Evolutionary conservation across 2,329 filamentous ascomycete genomes (phyloP).

Genomic region (Plenodomus lindquistii): DNA sequence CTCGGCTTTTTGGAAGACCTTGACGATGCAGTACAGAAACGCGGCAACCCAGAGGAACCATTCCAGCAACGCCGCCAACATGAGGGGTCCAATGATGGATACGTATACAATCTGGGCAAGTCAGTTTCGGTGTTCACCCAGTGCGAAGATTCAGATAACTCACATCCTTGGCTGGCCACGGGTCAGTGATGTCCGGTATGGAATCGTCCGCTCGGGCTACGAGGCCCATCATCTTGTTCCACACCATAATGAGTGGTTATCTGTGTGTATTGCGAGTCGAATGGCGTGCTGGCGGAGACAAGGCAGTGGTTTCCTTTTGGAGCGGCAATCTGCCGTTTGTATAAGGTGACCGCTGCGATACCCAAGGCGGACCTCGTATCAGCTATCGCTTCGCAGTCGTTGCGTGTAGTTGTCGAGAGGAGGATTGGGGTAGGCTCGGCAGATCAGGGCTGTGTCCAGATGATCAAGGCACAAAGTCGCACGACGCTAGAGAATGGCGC

Average conservation of each 20-base stretch:
- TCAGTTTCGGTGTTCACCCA: conserved; percentile 14
- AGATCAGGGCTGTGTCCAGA: no score
- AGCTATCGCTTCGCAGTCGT: conserved; percentile 7
- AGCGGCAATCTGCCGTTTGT: conserved; percentile 16
- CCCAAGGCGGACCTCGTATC: conserved; percentile 5
- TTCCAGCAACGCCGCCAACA: conserved; percentile 84
- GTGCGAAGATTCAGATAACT: conserved; percentile 19
- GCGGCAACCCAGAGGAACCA: conserved; percentile 96
- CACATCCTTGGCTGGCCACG: conserved; percentile 48
- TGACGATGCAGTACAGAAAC: conserved; percentile 87
- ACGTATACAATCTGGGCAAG: conserved; percentile 77
- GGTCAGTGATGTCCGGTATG: conserved; percentile 39
- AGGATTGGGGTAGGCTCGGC: no score
- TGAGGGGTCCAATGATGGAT: conserved; percentile 75
- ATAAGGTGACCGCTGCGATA: conserved; percentile 4
- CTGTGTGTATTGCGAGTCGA: conserved; percentile 17
- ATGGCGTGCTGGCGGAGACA: conserved; percentile 13
- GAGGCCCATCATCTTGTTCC: conserved; percentile 25
- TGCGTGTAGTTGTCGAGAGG: no score
- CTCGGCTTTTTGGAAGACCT: conserved; percentile 87
- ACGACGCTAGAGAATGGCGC: no score
- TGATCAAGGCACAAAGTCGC: no score
- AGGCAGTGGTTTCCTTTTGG: conserved; percentile 1
- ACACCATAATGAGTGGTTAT: conserved; percentile 28
- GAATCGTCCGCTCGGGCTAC: conserved; percentile 33